phyloP scores from a whole-genome alignment of 331 rosid genomes.

The Quercus phellos region DNA sequence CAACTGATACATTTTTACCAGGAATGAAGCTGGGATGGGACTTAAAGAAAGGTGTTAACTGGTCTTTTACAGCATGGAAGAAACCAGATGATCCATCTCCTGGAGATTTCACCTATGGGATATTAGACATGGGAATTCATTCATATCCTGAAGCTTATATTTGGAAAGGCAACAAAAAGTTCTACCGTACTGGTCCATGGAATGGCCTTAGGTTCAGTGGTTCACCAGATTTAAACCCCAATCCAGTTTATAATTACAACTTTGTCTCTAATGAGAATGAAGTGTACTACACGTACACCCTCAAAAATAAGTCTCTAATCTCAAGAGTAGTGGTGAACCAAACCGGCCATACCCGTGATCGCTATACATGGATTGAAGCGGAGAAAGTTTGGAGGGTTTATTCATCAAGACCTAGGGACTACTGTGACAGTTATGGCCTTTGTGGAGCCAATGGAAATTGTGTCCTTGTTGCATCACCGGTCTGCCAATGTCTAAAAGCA shows the following conservation, averaged over 20 bases:
- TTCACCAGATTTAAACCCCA: slow-evolving; percentile 14
- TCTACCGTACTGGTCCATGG: slow-evolving; percentile 51
- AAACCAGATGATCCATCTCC: slow-evolving; percentile 47
- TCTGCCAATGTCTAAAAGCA: slow-evolving; percentile 44
- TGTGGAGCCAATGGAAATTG: slow-evolving; percentile 49
- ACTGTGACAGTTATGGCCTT: slow-evolving; percentile 34
- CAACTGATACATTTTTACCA: slow-evolving; percentile 42
- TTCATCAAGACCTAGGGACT: slow-evolving; percentile 28
- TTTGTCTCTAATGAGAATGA: slow-evolving; percentile 27
- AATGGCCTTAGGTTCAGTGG: slow-evolving; percentile 53
- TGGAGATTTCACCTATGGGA: slow-evolving; percentile 28
- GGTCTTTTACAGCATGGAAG: slow-evolving; percentile 38
- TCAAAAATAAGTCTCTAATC: slow-evolving; percentile 4
- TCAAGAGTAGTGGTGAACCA: slow-evolving; percentile 23
- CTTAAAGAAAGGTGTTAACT: slow-evolving; percentile 16
- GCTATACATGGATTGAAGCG: slow-evolving; percentile 26
- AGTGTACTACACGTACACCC: slow-evolving; percentile 29
- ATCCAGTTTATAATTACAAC: slow-evolving; percentile 24
- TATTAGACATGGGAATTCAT: not conserved
- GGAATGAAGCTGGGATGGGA: slow-evolving; percentile 62
- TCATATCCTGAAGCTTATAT: slow-evolving; percentile 33
- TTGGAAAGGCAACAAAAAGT: slow-evolving; percentile 20
- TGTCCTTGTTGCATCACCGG: slow-evolving; percentile 15
- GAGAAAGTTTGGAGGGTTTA: slow-evolving; percentile 28
- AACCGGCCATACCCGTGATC: not conserved